Conservation (phyloP, 2,329 filamentous ascomycete species). For the Pseudogymnoascus sp. region DNA sequence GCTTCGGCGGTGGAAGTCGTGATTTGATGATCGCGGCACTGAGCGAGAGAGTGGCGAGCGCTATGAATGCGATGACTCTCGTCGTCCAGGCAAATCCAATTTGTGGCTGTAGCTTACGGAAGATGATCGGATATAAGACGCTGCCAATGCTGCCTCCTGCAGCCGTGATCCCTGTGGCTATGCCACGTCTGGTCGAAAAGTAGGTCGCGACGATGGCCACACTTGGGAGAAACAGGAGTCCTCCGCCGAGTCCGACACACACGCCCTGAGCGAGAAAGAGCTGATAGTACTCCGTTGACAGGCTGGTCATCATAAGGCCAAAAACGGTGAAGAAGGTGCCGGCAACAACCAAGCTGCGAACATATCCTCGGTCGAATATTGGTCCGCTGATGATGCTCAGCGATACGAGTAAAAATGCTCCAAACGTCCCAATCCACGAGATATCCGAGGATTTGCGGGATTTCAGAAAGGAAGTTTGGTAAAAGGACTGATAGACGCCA, state of each 20-base stretch:
- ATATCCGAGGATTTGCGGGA: constrained; percentile 45
- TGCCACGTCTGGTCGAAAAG: constrained; percentile 40
- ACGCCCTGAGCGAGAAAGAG: constrained; percentile 42
- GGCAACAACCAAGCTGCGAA: constrained; percentile 42
- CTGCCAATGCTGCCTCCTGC: constrained; percentile 43
- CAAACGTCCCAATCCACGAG: constrained; percentile 52
- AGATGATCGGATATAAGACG: constrained; percentile 55
- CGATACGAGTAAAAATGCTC: constrained; percentile 45
- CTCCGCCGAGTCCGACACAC: constrained; percentile 36
- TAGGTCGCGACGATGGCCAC: constrained; percentile 37
- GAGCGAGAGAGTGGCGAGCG: constrained; percentile 44
- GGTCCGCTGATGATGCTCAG: constrained; percentile 53
- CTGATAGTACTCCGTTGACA: constrained; percentile 44
- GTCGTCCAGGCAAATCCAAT: constrained; percentile 51
- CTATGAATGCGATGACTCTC: constrained; percentile 46
- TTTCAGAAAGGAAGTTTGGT: constrained; percentile 40
- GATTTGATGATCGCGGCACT: constrained; percentile 45
- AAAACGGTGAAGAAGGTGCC: constrained; percentile 51
- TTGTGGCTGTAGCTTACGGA: constrained; percentile 42
- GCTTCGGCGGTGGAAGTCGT: constrained; percentile 33
- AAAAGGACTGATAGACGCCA: constrained; percentile 53
- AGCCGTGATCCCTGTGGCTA: constrained; percentile 41
- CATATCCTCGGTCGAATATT: constrained; percentile 55
- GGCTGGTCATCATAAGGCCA: constrained; percentile 53
- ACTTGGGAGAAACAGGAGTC: constrained; percentile 37